A percentile compares a stretch with the other conserved stretches of the same genome.
These are phyloP conservation scores for Cladosporium sp. DNA, from an alignment of 2,329 filamentous ascomycete genomes.

Conservation along the genomic window DNA sequence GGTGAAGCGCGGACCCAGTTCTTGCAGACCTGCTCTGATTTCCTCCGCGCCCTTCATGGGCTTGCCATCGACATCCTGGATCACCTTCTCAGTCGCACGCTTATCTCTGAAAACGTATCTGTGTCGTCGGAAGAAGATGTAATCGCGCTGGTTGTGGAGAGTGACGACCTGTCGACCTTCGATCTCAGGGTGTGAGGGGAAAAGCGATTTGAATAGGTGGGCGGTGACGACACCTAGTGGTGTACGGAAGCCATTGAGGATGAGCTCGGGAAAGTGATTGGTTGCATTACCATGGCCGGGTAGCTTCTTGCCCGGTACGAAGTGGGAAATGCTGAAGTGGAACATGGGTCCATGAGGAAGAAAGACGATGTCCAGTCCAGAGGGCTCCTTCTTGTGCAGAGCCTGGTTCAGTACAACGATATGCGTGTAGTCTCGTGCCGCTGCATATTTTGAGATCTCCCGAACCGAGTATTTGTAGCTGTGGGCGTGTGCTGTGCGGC, in stretches of 20 bases:
- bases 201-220: conserved; percentile 74
- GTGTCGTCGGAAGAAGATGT: conserved; percentile 88
- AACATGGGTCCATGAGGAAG: conserved; percentile 84
- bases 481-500: conserved; percentile 76
- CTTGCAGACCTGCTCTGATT: conserved; percentile 83
- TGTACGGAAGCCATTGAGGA: conserved; percentile 93
- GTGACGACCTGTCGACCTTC: conserved; percentile 86
- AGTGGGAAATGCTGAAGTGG: conserved; percentile 87
- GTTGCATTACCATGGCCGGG: conserved; percentile 89
- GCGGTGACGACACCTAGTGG: conserved; percentile 85
- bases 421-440: conserved; percentile 76
- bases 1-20: conserved; percentile 78
- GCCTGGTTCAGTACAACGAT: conserved; percentile 86
- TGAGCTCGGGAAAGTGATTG: conserved; percentile 82
- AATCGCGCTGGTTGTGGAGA: conserved; percentile 91
- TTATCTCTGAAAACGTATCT: conserved; percentile 93
- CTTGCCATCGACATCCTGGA: conserved; percentile 76
- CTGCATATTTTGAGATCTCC: conserved; percentile 83
- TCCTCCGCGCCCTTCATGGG: conserved; percentile 79
- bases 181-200: conserved; percentile 77
- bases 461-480: conserved; percentile 87
- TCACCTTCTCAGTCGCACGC: conserved; percentile 78
- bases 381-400: conserved; percentile 68
- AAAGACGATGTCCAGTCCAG: conserved; percentile 78
- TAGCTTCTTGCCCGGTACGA: conserved; percentile 81